A percentile compares a stretch with the other conserved stretches of the same genome.
These are phyloP conservation scores for Strobilomyces echinocephalus DNA, from an alignment of 768 basidiomycete species.

Conservation along the genomic window DNA sequence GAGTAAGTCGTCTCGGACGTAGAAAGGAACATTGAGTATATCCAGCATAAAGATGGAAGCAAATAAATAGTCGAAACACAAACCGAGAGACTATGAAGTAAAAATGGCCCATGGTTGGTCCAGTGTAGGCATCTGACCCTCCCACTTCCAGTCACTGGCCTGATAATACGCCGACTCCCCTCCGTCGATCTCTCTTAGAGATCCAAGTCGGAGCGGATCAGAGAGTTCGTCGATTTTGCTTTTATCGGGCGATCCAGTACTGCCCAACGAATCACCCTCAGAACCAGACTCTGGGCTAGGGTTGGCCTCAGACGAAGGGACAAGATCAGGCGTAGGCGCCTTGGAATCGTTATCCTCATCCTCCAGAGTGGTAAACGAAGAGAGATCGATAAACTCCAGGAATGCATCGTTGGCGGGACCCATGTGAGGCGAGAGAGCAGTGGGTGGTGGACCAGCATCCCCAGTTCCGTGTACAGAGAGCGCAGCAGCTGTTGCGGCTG, in stretches of 20 bases:
- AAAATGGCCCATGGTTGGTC: constrained; percentile 76
- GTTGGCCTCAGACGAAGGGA: constrained; percentile 67
- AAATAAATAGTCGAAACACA: constrained; percentile 37
- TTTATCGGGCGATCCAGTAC: constrained; percentile 43
- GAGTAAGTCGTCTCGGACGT: constrained; percentile 28
- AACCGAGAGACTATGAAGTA: constrained; percentile 30
- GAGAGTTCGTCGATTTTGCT: constrained; percentile 50
- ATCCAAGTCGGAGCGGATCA: constrained; percentile 53
- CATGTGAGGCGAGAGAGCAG: constrained; percentile 32
- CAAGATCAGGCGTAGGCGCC: constrained; percentile 70
- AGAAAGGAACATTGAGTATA: constrained; percentile 28
- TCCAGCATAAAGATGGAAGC: constrained; percentile 41
- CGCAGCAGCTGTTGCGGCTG: constrained; percentile 29
- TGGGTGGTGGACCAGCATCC: constrained; percentile 30
- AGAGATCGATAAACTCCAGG: constrained; percentile 65
- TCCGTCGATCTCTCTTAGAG: constrained; percentile 69
- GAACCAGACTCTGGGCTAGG: constrained; percentile 73
- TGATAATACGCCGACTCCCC: constrained; percentile 69
- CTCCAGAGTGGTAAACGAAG: constrained; percentile 46
- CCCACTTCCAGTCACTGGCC: constrained; percentile 63
- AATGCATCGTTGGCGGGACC: constrained; percentile 33
- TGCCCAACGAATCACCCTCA: constrained; percentile 51
- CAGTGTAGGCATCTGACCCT: constrained; percentile 55
- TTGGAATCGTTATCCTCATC: constrained; percentile 64
- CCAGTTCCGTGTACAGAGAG: constrained; percentile 23